Conservation (phyloP, 2,329 filamentous ascomycete genomes). For the Penicillium sp. region DNA sequence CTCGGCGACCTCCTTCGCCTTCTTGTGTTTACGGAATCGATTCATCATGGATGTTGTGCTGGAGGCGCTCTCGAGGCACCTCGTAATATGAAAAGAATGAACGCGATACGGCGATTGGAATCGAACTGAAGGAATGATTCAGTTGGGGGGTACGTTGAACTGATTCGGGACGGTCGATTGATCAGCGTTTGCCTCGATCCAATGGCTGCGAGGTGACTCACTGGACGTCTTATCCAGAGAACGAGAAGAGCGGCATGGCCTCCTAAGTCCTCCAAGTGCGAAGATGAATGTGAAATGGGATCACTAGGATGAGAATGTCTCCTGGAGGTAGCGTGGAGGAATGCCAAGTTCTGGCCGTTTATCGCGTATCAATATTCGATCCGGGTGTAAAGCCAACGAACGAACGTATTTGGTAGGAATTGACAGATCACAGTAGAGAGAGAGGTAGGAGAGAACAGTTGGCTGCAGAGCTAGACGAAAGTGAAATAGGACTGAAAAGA, state of each 20-base stretch:
- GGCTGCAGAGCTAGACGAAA: not conserved
- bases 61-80: not conserved
- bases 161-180: not conserved
- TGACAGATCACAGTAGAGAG: slow-evolving; percentile 4
- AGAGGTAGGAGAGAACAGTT: slow-evolving; percentile 1
- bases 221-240: slow-evolving; percentile 17
- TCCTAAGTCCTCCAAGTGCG: slow-evolving; percentile 19
- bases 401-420: not conserved
- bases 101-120: not conserved
- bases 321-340: slow-evolving; percentile 4
- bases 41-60: slow-evolving; percentile 33
- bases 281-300: slow-evolving; percentile 4
- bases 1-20: slow-evolving; percentile 31
- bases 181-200: slow-evolving; percentile 3
- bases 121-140: slow-evolving; percentile 5
- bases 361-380: not conserved
- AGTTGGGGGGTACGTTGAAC: not conserved
- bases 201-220: slow-evolving; percentile 11
- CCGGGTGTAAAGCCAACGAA: not conserved
- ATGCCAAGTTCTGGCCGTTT: not conserved
- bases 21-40: slow-evolving; percentile 42
- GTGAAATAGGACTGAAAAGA: not conserved
- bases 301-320: not conserved
- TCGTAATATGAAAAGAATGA: not conserved
- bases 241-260: slow-evolving; percentile 23